Evolutionary conservation across 495 filamentous ascomycete species (phyloP).

Genomic region (Aspergillus heteromorphus): DNA sequence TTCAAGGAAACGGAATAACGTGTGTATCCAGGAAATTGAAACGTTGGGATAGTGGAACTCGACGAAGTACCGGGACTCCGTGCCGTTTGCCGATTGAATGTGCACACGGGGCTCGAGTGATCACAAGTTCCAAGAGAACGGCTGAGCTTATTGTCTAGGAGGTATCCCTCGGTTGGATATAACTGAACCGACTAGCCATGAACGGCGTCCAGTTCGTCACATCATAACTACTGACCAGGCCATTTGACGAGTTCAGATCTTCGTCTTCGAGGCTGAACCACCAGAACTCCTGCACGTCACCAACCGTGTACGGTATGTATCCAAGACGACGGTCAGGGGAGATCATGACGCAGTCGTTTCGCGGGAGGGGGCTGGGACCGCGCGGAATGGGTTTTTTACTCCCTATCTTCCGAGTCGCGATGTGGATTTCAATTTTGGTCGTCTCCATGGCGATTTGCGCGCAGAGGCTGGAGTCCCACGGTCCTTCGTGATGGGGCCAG

Average conservation of each 20-base stretch:
- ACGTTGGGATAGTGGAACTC: too few relatives aligned
- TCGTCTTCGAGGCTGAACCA: background rate
- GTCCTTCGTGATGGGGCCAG: slow-evolving; percentile 42
- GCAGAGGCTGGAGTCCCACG: slow-evolving; percentile 31
- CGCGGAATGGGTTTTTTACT: too few relatives aligned
- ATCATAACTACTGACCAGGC: background rate
- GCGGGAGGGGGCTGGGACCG: background rate
- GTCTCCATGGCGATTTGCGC: background rate
- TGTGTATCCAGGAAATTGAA: too few relatives aligned
- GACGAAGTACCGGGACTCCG: too few relatives aligned
- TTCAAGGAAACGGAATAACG: too few relatives aligned
- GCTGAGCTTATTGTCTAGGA: too few relatives aligned
- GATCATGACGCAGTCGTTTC: background rate
- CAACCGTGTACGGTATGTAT: background rate
- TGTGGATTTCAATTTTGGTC: background rate
- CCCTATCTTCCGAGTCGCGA: too few relatives aligned
- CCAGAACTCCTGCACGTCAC: background rate
- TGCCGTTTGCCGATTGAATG: too few relatives aligned
- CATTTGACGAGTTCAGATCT: background rate
- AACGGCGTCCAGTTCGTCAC: background rate
- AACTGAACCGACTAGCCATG: background rate
- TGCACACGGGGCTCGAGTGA: too few relatives aligned
- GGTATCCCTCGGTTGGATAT: background rate
- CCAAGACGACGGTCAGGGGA: background rate
- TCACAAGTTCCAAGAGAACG: too few relatives aligned